phyloP scores from a whole-genome alignment of 1,284 basidiomycete genomes.

The Papiliotrema nemorosa region DNA sequence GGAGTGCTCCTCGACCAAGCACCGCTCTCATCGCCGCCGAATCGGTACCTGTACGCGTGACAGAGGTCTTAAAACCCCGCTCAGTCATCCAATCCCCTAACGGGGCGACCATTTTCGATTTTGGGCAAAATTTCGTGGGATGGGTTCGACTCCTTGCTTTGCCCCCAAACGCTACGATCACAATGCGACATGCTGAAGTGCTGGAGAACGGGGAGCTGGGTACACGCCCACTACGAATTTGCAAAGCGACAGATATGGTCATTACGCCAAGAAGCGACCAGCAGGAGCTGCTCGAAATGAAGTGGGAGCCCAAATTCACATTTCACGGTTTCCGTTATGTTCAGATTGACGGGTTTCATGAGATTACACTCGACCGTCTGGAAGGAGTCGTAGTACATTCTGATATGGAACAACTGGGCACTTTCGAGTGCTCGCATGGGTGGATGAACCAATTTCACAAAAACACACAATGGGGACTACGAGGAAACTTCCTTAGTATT shows the following conservation, averaged over 20 bases:
- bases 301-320: slow-evolving; percentile 25
- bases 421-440: slow-evolving; percentile 30
- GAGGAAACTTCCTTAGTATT: slow-evolving; percentile 36
- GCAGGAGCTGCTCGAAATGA: slow-evolving; percentile 6
- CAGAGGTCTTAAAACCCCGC: slow-evolving; percentile 10
- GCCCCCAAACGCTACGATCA: slow-evolving; percentile 7
- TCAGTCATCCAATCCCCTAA: slow-evolving; percentile 29
- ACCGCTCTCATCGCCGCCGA: slow-evolving; percentile 21
- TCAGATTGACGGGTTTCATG: too few relatives aligned
- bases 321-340: slow-evolving; percentile 27
- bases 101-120: slow-evolving; percentile 35
- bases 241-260: slow-evolving; percentile 20
- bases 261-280: too few relatives aligned
- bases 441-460: slow-evolving; percentile 31
- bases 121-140: slow-evolving; percentile 41
- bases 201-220: slow-evolving; percentile 33
- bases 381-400: slow-evolving; percentile 11
- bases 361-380: too few relatives aligned
- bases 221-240: slow-evolving; percentile 21
- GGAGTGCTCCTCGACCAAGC: slow-evolving; percentile 1
- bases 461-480: slow-evolving; percentile 34
- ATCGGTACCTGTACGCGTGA: slow-evolving; percentile 25
- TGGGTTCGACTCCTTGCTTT: slow-evolving; percentile 21
- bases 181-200: slow-evolving; percentile 30
- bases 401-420: slow-evolving; percentile 30